Evolutionary conservation across 208 protist genomes (phyloP).

Genomic region (Jaenimonas drosophilae): DNA sequence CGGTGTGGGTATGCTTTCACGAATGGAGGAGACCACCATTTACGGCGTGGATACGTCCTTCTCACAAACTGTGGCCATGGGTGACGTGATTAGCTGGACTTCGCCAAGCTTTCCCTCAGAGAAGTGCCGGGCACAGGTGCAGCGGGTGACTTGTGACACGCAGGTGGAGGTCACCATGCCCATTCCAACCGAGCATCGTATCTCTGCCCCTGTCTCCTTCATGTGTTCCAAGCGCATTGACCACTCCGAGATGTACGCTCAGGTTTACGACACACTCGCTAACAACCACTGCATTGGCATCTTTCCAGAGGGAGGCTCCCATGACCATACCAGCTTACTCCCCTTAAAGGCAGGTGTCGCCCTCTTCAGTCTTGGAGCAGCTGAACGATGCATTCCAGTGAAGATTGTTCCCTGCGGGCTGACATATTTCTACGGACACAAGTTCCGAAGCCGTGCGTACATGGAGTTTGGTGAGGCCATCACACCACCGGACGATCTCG

Average conservation of each 20-base stretch:
- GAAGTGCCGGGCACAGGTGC: constrained; percentile 62
- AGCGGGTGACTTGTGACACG: constrained; percentile 49
- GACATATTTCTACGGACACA: constrained; percentile 90
- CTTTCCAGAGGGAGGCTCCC: constrained; percentile 95
- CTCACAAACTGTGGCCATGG: constrained; percentile 26
- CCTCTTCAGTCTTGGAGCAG: constrained; percentile 86
- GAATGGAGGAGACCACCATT: constrained; percentile 35
- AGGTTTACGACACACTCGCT: constrained; percentile 83
- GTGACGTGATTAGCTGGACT: constrained; percentile 71
- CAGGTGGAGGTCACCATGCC: constrained; percentile 72
- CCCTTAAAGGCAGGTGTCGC: constrained; percentile 94
- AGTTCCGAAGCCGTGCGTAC: constrained; percentile 86
- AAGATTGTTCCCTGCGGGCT: constrained; percentile 88
- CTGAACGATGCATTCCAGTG: constrained; percentile 68
- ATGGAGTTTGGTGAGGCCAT: constrained; percentile 85
- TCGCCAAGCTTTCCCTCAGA: background rate
- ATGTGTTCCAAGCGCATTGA: constrained; percentile 84
- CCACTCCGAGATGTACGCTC: constrained; percentile 85
- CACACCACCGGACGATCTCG: constrained; percentile 54
- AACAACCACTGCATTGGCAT: constrained; percentile 88
- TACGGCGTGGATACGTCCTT: constrained; percentile 70
- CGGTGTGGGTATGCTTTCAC: constrained; percentile 38
- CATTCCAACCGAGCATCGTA: constrained; percentile 27
- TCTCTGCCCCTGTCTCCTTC: constrained; percentile 36
- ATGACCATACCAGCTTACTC: constrained; percentile 90